phyloP scores from a whole-genome alignment of 345 rosid species.

The Hirschfeldia incana region DNA sequence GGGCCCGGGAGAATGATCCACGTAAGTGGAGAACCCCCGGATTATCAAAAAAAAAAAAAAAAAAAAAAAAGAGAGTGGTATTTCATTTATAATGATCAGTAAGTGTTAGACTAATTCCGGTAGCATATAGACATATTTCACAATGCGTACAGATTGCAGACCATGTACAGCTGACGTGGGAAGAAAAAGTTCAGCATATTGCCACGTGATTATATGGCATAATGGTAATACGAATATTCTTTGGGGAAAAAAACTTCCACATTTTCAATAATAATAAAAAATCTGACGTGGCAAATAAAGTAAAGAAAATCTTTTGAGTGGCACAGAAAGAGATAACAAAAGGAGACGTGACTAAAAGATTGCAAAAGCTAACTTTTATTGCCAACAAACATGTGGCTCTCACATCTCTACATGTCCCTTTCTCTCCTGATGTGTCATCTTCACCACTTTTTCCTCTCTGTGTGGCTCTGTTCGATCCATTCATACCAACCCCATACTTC shows the following conservation, averaged over 20 bases:
- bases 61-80: no score
- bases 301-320: conserved; percentile 33
- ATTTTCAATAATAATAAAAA: neutral
- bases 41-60: no score
- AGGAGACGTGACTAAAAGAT: conserved; percentile 21
- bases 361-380: conserved; percentile 20
- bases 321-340: conserved; percentile 31
- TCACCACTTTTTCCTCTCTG: conserved; percentile 8
- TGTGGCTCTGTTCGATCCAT: conserved; percentile 34
- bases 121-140: no score
- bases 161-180: neutral
- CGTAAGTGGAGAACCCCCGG: no score
- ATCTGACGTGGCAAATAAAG: conserved; percentile 30
- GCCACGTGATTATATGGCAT: neutral
- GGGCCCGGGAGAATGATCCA: no score
- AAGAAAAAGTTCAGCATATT: neutral
- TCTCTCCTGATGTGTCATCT: conserved; percentile 28
- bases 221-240: conserved; percentile 2
- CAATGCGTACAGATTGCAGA: no score
- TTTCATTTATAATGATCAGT: neutral
- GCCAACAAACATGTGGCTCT: conserved; percentile 35
- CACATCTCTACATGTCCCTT: conserved; percentile 28
- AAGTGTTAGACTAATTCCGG: neutral
- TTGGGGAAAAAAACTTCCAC: neutral
- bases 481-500: conserved; percentile 22